Conservation (phyloP, 2,329 filamentous ascomycete genomes). For the Neodidymelliopsis sp. region DNA sequence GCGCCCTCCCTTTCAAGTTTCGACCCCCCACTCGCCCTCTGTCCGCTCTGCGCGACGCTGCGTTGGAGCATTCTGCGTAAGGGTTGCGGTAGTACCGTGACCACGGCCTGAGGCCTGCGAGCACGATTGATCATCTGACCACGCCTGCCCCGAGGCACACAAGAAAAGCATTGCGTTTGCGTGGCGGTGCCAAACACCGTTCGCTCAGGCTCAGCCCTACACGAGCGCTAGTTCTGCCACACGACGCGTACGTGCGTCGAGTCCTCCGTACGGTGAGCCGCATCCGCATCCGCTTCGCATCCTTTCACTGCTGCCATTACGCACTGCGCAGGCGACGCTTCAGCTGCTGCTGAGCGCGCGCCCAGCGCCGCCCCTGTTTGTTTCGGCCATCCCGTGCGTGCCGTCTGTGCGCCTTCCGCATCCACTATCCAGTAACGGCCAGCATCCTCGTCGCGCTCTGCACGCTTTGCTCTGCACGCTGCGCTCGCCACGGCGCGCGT, state of each 20-base stretch:
- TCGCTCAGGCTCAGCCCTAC: conserved; percentile 19
- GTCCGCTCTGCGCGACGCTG: conserved; percentile 26
- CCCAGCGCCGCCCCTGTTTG: conserved; percentile 26
- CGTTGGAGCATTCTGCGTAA: conserved; percentile 27
- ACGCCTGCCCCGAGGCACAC: conserved; percentile 9
- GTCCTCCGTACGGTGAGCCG: conserved; percentile 22
- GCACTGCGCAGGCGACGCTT: conserved; percentile 6
- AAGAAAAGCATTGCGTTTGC: conserved; percentile 25
- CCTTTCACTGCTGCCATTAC: too few species aligned
- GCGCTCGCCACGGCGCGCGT: conserved; percentile 40
- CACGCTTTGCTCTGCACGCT: conserved; percentile 24
- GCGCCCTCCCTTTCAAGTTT: conserved; percentile 19
- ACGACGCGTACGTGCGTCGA: conserved; percentile 21
- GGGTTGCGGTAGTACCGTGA: conserved; percentile 42
- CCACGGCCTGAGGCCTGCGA: conserved; percentile 21
- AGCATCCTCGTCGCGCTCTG: conserved; percentile 17
- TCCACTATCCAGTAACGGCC: conserved; percentile 28
- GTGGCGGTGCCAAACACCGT: conserved; percentile 32
- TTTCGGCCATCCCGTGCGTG: conserved; percentile 34
- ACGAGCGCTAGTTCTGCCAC: conserved; percentile 12
- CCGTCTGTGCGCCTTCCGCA: conserved; percentile 25
- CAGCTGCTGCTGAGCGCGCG: conserved; percentile 14
- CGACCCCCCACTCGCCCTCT: conserved; percentile 23
- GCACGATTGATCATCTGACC: conserved; percentile 23
- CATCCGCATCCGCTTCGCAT: too few species aligned